Evolutionary conservation across 495 filamentous ascomycete species (phyloP).

Genomic region (Hypoxylon trugodes): DNA sequence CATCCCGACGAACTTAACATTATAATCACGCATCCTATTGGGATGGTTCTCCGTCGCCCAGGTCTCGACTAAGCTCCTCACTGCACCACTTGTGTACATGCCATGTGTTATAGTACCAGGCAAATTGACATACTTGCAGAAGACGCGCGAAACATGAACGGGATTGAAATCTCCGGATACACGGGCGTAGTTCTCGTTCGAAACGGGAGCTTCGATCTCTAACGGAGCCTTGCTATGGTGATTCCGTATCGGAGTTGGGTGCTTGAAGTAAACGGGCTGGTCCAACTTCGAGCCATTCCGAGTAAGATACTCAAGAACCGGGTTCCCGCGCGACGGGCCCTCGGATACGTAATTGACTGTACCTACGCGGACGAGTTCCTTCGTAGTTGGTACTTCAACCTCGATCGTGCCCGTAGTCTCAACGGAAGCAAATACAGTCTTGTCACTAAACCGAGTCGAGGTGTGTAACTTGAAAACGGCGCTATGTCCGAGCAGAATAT

Average conservation of each 20-base stretch:
- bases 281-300: slow-evolving; percentile 84
- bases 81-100: slow-evolving; percentile 91
- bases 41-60: slow-evolving; percentile 95
- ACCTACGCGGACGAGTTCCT: slow-evolving; percentile 86
- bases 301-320: slow-evolving; percentile 85
- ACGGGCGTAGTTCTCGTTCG: slow-evolving; percentile 86
- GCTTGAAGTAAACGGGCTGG: slow-evolving; percentile 87
- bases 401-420: slow-evolving; percentile 84
- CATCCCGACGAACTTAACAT: slow-evolving; percentile 84
- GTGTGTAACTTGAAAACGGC: slow-evolving; percentile 84
- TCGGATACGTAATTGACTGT: slow-evolving; percentile 83
- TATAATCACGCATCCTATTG: slow-evolving; percentile 85
- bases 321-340: slow-evolving; percentile 77
- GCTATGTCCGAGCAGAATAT: slow-evolving; percentile 79
- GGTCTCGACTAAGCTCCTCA: slow-evolving; percentile 84
- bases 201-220: slow-evolving; percentile 77
- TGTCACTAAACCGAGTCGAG: slow-evolving; percentile 82
- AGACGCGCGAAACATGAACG: slow-evolving; percentile 86
- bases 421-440: slow-evolving; percentile 80
- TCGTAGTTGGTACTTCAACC: slow-evolving; percentile 78
- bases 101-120: slow-evolving; percentile 89
- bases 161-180: slow-evolving; percentile 92
- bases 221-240: slow-evolving; percentile 78
- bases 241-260: slow-evolving; percentile 73
- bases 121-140: slow-evolving; percentile 82